phyloP scores from a whole-genome alignment of 177 flowering plant genomes.

The Tripterygium wilfordii region DNA sequence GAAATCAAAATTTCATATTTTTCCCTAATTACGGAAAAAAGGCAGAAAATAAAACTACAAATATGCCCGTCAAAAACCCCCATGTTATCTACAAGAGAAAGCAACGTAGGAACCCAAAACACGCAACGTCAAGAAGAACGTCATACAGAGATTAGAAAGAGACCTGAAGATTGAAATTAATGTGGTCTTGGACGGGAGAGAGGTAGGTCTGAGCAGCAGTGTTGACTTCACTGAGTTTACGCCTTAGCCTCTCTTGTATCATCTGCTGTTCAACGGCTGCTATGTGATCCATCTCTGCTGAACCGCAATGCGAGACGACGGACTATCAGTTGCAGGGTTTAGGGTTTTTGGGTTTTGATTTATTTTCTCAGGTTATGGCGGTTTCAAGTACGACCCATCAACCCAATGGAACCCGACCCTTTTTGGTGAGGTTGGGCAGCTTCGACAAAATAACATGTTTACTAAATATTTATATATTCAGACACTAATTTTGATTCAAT shows the following conservation, averaged over 20 bases:
- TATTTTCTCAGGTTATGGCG: not conserved
- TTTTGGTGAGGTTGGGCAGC: no score
- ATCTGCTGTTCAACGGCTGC: slow-evolving; percentile 69
- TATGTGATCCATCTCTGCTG: slow-evolving; percentile 53
- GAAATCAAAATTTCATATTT: no score
- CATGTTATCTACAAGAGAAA: not conserved
- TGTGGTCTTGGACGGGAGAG: slow-evolving; percentile 70
- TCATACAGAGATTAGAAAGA: not conserved
- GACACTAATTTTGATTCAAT: no score
- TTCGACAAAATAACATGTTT: no score
- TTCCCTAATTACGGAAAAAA: no score
- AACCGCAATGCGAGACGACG: no score
- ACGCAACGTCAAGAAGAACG: no score
- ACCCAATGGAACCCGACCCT: no score
- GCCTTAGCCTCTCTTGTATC: slow-evolving; percentile 62
- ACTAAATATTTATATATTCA: no score
- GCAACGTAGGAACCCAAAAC: not conserved
- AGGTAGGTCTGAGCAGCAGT: slow-evolving; percentile 71
- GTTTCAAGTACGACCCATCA: no score
- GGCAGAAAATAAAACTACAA: no score
- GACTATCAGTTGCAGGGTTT: not conserved
- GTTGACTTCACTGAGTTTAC: slow-evolving; percentile 72
- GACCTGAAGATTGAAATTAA: slow-evolving; percentile 97
- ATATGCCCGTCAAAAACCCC: slow-evolving; percentile 4
- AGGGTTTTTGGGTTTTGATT: not conserved